Evolutionary conservation across 2,329 filamentous ascomycete genomes (phyloP).

Genomic region (Metarhizium sp.): DNA sequence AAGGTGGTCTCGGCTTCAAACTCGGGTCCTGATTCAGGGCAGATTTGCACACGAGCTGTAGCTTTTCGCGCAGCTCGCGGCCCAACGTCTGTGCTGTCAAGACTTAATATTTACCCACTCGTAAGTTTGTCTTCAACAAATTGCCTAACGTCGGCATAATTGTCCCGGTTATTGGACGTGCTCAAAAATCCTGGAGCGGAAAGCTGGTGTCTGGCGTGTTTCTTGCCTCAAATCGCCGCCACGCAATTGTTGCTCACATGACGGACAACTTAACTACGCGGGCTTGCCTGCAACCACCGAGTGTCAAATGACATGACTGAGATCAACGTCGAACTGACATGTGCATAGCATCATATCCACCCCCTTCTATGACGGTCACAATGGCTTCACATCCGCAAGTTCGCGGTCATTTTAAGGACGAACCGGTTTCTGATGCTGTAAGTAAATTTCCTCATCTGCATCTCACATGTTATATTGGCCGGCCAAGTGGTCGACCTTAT

Average conservation of each 20-base stretch:
- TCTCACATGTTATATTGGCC: background rate
- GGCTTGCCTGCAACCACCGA: too few species aligned
- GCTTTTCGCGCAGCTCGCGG: background rate
- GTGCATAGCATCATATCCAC: background rate
- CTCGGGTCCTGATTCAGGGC: background rate
- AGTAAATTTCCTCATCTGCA: conserved; percentile 2
- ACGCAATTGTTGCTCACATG: background rate
- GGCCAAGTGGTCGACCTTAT: conserved; percentile 1
- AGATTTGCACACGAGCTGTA: background rate
- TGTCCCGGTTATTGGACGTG: background rate
- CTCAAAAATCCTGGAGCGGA: background rate
- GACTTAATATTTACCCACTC: background rate
- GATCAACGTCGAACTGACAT: background rate
- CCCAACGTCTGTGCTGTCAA: background rate
- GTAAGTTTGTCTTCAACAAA: background rate
- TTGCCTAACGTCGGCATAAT: background rate
- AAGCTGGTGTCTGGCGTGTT: background rate
- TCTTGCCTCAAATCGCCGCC: background rate
- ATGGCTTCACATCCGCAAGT: conserved; percentile 12
- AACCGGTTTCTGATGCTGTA: conserved; percentile 9
- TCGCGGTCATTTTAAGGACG: conserved; percentile 12
- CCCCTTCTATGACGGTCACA: conserved; percentile 9
- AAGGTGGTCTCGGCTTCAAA: background rate
- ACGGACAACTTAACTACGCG: background rate
- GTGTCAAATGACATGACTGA: background rate